Evolutionary conservation across 805 yeast genomes (phyloP), one percentile per base, ranked within the genome.

Genomic region (Barnettozyma sp.): DNA sequence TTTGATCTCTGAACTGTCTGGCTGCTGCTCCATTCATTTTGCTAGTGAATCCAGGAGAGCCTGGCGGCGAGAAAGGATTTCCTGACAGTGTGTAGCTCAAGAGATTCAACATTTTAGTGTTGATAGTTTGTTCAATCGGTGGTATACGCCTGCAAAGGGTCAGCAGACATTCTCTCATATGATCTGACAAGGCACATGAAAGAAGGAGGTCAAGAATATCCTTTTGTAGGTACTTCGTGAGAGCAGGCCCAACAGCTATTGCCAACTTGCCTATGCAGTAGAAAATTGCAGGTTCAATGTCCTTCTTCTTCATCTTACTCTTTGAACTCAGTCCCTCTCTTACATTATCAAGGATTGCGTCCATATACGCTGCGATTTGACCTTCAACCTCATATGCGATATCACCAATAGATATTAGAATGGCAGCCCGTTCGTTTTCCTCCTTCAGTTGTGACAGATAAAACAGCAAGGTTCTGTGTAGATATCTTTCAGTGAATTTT

Each of bases 221-320:
- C 42, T 80, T 72, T 44, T 86, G 88, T 37, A 92, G 62, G 54
- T 85, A 87, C 52, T 90, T 92, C 0, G 96, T 84, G 38, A 90
- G 65, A 1, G 95, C 94, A 10, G 95, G 94, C 0, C 97, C 97
- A 12, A 90, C 85, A 0, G 97, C 90, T 18, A 71, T 70, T 0
- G 96, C 88, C 24, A 92, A 62, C 59, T 85, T 82, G 0, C 94
- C 85, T 29, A 90, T 70, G 55, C 97, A 92, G 48, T 82, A 84
- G 50, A 88, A 90, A 15, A 90, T 74, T 1, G 95, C 87, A 0
- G 84, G 81, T 45, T 85, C 94, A 29, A 82, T 76, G 33, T 82
- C 87, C 51, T 76, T 80, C 51, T 76, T 80, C 40, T 88, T 69
- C 3, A 68, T 58, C 43, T 76, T 74, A 13, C 59, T 58, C 37